These are phyloP conservation scores for Scutellaria galericulata DNA, from an alignment of 257 asterid genomes.

Conservation along the genomic window DNA sequence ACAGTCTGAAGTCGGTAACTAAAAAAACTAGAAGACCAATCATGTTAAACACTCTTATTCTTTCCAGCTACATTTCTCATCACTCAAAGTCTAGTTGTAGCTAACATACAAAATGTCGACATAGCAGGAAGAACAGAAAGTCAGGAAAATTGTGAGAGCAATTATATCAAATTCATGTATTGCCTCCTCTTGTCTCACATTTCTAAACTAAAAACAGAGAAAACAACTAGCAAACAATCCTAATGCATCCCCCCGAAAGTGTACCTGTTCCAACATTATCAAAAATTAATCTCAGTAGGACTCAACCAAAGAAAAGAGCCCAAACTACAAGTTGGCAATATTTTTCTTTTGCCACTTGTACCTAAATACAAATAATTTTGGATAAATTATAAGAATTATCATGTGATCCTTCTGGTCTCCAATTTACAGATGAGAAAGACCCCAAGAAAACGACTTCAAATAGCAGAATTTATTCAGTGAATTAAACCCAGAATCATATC, in stretches of 20 bases:
- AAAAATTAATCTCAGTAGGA: background rate
- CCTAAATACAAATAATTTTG: background rate
- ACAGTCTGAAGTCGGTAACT: conserved; percentile 8
- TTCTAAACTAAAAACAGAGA: background rate
- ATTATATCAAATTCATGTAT: background rate
- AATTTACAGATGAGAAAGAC: background rate
- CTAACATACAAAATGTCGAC: background rate
- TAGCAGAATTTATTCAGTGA: background rate
- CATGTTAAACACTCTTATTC: conserved; percentile 5
- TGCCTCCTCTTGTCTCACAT: background rate
- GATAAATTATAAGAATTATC: background rate
- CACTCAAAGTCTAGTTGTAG: conserved; percentile 9
- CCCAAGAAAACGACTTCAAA: background rate
- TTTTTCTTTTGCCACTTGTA: background rate
- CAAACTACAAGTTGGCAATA: background rate
- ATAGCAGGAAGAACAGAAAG: background rate
- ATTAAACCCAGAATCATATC: conserved; percentile 6
- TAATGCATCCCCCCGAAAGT: background rate
- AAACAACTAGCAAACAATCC: background rate
- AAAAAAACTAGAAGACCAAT: background rate
- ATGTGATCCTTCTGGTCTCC: background rate
- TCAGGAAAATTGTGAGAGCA: conserved; percentile 14
- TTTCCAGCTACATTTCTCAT: conserved; percentile 7
- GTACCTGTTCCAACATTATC: background rate
- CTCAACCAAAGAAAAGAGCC: background rate